Percentiles rank a stretch among this genome's conserved stretches.
These are phyloP conservation scores for Fusarium sp. DNA, from an alignment of 2,329 filamentous ascomycete species.

Conservation along the genomic window DNA sequence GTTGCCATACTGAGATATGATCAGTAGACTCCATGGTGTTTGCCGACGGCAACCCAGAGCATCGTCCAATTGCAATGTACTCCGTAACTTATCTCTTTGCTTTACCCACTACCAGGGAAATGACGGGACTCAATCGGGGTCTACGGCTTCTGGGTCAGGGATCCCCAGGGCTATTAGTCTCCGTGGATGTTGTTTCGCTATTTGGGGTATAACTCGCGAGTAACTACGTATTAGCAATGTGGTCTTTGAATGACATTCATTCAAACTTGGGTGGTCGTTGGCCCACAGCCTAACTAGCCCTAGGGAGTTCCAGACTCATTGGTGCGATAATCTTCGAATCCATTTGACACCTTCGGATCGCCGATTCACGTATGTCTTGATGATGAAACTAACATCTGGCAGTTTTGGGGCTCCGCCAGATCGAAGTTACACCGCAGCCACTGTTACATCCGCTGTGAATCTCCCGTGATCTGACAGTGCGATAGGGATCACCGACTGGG, in stretches of 20 bases:
- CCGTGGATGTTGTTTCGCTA: constrained; percentile 14
- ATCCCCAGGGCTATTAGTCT: constrained; percentile 20
- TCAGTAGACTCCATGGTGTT: not conserved
- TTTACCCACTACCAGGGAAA: constrained; percentile 20
- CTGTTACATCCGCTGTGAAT: constrained; percentile 37
- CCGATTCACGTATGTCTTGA: constrained; percentile 11
- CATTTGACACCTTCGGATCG: constrained; percentile 7
- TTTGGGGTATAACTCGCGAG: not conserved
- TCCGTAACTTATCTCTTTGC: not conserved
- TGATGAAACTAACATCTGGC: constrained; percentile 9
- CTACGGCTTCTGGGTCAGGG: constrained; percentile 18
- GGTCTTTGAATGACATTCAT: not conserved
- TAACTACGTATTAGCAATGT: not conserved
- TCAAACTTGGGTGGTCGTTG: constrained; percentile 1
- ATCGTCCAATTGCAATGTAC: not conserved
- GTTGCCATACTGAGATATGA: constrained; percentile 39
- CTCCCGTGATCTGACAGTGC: constrained; percentile 21
- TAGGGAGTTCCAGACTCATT: constrained; percentile 7
- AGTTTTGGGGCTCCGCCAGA: constrained; percentile 23
- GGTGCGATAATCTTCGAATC: not conserved
- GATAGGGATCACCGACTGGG: constrained; percentile 25
- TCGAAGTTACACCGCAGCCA: constrained; percentile 42
- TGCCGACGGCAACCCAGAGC: constrained; percentile 39
- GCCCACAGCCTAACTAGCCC: constrained; percentile 4
- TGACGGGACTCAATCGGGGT: constrained; percentile 18